A percentile compares a stretch with the other conserved stretches of the same genome.
Conservation (phyloP, 208 protist genomes). For the Leishmania tropica region DNA sequence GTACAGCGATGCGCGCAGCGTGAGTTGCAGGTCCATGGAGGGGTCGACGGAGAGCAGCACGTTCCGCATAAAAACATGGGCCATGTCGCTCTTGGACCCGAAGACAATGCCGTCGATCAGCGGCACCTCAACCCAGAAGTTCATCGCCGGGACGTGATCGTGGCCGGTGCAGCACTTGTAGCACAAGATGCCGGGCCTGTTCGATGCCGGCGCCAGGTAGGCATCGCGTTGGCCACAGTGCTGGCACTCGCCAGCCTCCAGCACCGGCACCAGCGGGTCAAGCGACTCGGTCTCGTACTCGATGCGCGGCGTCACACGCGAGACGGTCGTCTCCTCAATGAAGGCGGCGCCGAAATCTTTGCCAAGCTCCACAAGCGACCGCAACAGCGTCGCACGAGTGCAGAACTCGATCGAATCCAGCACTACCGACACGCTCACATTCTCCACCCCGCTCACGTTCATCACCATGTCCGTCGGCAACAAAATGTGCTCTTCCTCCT, state of each 20-base stretch:
- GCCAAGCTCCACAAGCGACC: conserved; percentile 63
- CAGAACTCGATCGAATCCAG: conserved; percentile 66
- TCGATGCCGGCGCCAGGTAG: conserved; percentile 35
- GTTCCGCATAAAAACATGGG: conserved; percentile 49
- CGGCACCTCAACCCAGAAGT: conserved; percentile 67
- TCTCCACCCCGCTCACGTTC: conserved; percentile 65
- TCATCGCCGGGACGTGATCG: conserved; percentile 51
- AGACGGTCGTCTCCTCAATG: conserved; percentile 51
- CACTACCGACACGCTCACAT: conserved; percentile 49
- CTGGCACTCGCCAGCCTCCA: conserved; percentile 56
- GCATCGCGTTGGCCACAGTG: conserved; percentile 48
- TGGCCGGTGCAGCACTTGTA: conserved; percentile 85
- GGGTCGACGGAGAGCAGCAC: conserved; percentile 46
- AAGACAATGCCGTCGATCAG: conserved; percentile 68
- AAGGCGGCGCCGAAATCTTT: conserved; percentile 75
- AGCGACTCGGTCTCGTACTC: conserved; percentile 57
- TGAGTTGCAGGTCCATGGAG: conserved; percentile 56
- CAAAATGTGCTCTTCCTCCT: conserved; percentile 61
- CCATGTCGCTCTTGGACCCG: conserved; percentile 55
- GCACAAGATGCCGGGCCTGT: conserved; percentile 61
- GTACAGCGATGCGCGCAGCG: conserved; percentile 52
- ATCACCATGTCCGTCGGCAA: conserved; percentile 62
- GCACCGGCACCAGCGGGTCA: conserved; percentile 43
- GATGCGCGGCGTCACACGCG: conserved; percentile 51
- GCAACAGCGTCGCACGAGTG: conserved; percentile 60